These are phyloP conservation scores for Marasmius tenuissimus DNA, from an alignment of 1,284 basidiomycete genomes.

Conservation along the genomic window DNA sequence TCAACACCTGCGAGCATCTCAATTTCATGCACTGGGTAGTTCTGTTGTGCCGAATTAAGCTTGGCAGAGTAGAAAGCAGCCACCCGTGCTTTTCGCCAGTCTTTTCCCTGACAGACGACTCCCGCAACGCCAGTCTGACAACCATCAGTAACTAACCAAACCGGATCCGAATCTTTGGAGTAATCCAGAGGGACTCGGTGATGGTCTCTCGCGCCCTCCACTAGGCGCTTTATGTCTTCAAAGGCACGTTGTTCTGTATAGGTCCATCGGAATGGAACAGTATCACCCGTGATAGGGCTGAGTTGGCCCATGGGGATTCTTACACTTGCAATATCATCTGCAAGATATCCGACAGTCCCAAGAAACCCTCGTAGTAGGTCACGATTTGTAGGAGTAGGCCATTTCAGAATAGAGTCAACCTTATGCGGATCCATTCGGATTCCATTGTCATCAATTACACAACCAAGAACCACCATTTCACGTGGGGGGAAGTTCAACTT, in stretches of 20 bases:
- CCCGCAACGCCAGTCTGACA: slow-evolving; percentile 23
- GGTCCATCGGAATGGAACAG: slow-evolving; percentile 19
- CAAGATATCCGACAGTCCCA: slow-evolving; percentile 22
- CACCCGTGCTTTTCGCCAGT: slow-evolving; percentile 13
- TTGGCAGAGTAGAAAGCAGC: slow-evolving; percentile 29
- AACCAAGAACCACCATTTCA: slow-evolving; percentile 25
- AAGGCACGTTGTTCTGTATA: slow-evolving; percentile 23
- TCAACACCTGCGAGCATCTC: slow-evolving; percentile 27
- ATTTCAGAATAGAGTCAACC: slow-evolving; percentile 23
- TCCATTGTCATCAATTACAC: slow-evolving; percentile 23
- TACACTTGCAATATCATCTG: too few relatives aligned
- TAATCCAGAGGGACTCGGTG: slow-evolving; percentile 30
- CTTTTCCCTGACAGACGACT: slow-evolving; percentile 18
- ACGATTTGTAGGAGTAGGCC: too few relatives aligned
- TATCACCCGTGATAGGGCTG: too few relatives aligned
- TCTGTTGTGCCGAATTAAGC: slow-evolving; percentile 14
- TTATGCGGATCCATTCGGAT: slow-evolving; percentile 35
- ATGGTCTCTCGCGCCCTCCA: too few relatives aligned
- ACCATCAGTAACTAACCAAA: slow-evolving; percentile 27
- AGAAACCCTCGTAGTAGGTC: too few relatives aligned
- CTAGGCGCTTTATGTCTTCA: slow-evolving; percentile 22
- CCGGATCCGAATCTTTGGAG: slow-evolving; percentile 8
- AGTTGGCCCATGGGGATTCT: too few relatives aligned
- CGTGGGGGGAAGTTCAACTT: slow-evolving; percentile 26
- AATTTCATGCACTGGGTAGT: slow-evolving; percentile 20